Evolutionary conservation across 2,329 filamentous ascomycete genomes (phyloP).

Genomic region (Neonectria sp.): DNA sequence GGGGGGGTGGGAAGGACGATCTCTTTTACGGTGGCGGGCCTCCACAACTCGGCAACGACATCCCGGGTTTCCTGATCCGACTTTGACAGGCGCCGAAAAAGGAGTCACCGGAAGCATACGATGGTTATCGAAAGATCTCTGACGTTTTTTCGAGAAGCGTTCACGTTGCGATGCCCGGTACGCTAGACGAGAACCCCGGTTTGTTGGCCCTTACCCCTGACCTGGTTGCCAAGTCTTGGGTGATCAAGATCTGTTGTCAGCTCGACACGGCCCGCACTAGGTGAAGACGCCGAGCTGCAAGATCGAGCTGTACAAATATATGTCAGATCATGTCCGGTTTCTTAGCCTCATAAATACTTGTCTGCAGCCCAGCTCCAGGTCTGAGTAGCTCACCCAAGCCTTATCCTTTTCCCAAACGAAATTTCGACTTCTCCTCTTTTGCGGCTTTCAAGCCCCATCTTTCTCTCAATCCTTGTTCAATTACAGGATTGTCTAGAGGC

Average conservation of each 20-base stretch:
- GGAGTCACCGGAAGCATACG: constrained; percentile 21
- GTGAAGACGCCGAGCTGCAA: not conserved
- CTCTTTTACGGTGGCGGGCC: not conserved
- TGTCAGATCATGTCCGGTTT: not conserved
- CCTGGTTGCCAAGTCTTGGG: not conserved
- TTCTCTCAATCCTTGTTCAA: not conserved
- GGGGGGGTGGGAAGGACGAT: constrained; percentile 14
- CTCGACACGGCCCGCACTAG: not conserved
- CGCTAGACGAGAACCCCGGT: not conserved
- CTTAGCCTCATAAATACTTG: not conserved
- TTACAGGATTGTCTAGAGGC: not conserved
- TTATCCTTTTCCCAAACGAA: not conserved
- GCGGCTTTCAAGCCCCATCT: not conserved
- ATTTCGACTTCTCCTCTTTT: not conserved
- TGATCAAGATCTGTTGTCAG: not conserved
- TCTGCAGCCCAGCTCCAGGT: not conserved
- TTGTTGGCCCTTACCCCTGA: not conserved
- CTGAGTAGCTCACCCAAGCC: not conserved
- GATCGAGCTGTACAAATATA: not conserved
- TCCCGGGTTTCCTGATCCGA: not conserved
- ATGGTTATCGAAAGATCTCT: constrained; percentile 1
- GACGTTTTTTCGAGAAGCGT: not conserved
- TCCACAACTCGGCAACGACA: constrained; percentile 3
- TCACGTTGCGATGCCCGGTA: not conserved
- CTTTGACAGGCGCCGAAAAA: not conserved